Evolutionary conservation across 1,284 basidiomycete species (phyloP), one percentile per base, ranked within the genome.

Genomic region (Naganishia sp.): DNA sequence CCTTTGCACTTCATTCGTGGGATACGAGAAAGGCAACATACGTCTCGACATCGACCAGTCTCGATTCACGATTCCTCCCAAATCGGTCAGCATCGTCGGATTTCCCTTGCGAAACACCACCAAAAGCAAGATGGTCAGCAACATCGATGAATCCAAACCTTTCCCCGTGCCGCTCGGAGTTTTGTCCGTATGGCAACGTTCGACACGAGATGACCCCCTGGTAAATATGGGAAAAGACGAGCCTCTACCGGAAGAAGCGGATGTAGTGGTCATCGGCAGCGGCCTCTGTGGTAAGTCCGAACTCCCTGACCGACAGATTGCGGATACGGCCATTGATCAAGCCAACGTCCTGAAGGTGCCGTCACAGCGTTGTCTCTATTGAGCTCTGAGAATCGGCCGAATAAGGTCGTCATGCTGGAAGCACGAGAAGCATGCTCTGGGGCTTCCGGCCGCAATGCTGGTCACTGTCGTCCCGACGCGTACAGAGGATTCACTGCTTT

Each of bases 401-500:
- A 45, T 10, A 64, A 49, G 25, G 68, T 79, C 25, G 70, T 76
- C 23, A 63, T 76, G 3, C 71, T 79, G 44, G 78, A 79, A 65
- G 78, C 78, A 5, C 63, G 78, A n/a, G 74, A 77, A 56, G 70
- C 72, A 10, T 76, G 73, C 36, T 76, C 74, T 0, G 78, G 78
- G n/a, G 78, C 78, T 3, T 72, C 71, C 6, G 78, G 78, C 2
- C 66, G 76, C 0, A 77, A 79, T 66, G 78, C 78, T 2, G 78
- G 78, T 0, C 76, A 79, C 64, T 78, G 76, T 57, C 72, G 76
- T n/a, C 75, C 75, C 23, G 71, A 76, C 23, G 72, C 72, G 0
- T 72, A 70, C 45, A 65, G 77, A 50, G 76, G 76, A 1, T 79
- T 75, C 63, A 73, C 72, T 0, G 66, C 60, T 0, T 78, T 75